phyloP scores from a whole-genome alignment of 176 grass and related monocot species.

The Echinochloa phyllopogon region DNA sequence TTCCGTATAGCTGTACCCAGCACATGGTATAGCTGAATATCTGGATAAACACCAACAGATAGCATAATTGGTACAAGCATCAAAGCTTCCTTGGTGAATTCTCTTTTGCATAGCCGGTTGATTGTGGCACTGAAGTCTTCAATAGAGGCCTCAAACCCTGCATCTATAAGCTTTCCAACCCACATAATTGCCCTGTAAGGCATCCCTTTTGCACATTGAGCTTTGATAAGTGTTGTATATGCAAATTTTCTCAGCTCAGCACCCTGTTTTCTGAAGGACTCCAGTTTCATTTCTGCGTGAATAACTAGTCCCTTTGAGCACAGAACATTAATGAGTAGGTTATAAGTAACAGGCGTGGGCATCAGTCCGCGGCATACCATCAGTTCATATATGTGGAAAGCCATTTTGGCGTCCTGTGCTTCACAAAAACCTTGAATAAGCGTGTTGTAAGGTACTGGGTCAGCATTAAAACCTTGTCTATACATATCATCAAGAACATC shows the following conservation, averaged over 20 bases:
- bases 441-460: conserved; percentile 75
- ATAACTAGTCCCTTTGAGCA: conserved; percentile 66
- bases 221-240: conserved; percentile 81
- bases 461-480: conserved; percentile 53
- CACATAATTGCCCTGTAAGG: conserved; percentile 59
- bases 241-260: conserved; percentile 78
- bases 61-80: conserved; percentile 71
- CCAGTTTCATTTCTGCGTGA: conserved; percentile 67
- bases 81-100: conserved; percentile 63
- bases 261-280: conserved; percentile 55
- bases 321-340: conserved; percentile 74
- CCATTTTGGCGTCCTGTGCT: conserved; percentile 47
- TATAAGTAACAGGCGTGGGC: conserved; percentile 77
- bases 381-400: conserved; percentile 50
- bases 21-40: conserved; percentile 57
- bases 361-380: conserved; percentile 52
- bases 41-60: conserved; percentile 64
- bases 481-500: conserved; percentile 62
- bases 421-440: conserved; percentile 86
- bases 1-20: conserved; percentile 59
- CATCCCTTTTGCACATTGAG: conserved; percentile 71
- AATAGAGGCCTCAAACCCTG: conserved; percentile 68
- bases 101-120: conserved; percentile 83
- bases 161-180: conserved; percentile 61
- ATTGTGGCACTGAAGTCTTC: conserved; percentile 85